phyloP scores from a whole-genome alignment of 2,329 filamentous ascomycete genomes.

The Colletotrichum simmondsii region DNA sequence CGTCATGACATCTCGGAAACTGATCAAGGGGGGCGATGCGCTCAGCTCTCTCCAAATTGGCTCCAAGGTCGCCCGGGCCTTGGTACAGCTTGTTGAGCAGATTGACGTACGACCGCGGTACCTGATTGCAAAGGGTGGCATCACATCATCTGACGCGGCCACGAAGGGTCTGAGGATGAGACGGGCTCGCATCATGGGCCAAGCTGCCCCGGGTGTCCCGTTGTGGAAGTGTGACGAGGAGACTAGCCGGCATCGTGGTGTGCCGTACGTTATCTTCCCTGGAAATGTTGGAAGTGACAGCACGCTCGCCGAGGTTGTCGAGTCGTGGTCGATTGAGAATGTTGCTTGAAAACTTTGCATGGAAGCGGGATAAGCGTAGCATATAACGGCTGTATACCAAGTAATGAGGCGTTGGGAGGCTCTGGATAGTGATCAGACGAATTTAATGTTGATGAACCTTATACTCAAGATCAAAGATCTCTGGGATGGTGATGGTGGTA shows the following conservation, averaged over 20 bases:
- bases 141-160: constrained; percentile 68
- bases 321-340: constrained; percentile 30
- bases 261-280: constrained; percentile 69
- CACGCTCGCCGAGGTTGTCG: constrained; percentile 57
- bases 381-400: background rate
- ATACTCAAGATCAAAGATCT: background rate
- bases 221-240: constrained; percentile 68
- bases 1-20: constrained; percentile 67
- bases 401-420: background rate
- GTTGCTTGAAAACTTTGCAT: constrained; percentile 12
- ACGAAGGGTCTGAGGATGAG: constrained; percentile 66
- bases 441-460: background rate
- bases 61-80: constrained; percentile 57
- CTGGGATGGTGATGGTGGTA: background rate
- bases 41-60: constrained; percentile 65
- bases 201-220: constrained; percentile 67
- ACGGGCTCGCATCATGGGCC: constrained; percentile 64
- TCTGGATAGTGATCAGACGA: background rate
- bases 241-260: constrained; percentile 58
- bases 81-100: constrained; percentile 60
- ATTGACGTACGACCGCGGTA: constrained; percentile 63
- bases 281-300: constrained; percentile 65
- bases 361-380: constrained; percentile 10
- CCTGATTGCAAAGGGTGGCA: constrained; percentile 69
- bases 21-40: constrained; percentile 57